Percentiles rank a stretch among this genome's conserved stretches.
Conservation (phyloP, 345 rosid genomes). For the Excoecaria agallocha region DNA sequence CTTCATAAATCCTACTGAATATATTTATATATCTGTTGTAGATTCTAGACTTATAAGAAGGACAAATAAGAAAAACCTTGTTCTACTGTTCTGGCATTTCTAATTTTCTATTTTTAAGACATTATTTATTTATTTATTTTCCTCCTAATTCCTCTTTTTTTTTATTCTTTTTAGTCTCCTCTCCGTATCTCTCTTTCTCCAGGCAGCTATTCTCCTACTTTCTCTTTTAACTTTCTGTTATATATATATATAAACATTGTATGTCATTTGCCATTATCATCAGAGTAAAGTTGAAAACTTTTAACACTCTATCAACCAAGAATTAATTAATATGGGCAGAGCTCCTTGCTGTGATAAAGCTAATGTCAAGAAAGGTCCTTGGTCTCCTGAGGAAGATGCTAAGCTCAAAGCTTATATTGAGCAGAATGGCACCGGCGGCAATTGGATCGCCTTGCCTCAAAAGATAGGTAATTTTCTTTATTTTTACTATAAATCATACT, state of each 20-base stretch:
- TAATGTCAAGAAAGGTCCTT: conserved; percentile 32
- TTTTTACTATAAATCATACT: background rate
- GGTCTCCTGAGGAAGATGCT: conserved; percentile 37
- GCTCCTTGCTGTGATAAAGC: conserved; percentile 37
- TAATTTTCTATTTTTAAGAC: conserved; percentile 37
- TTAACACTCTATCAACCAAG: background rate
- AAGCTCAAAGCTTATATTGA: conserved; percentile 70
- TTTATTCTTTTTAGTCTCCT: conserved; percentile 33
- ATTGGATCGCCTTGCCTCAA: conserved; percentile 60
- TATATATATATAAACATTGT: conserved; percentile 28
- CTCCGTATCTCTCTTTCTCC: conserved; percentile 55
- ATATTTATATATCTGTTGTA: conserved; percentile 11
- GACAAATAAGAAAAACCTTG: conserved; percentile 45
- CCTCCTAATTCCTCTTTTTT: conserved; percentile 24
- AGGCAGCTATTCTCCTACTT: conserved; percentile 41
- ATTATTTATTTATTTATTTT: conserved; percentile 20
- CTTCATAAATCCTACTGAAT: background rate
- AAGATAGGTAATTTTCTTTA: conserved; percentile 48
- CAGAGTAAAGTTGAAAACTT: conserved; percentile 13
- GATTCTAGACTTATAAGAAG: conserved; percentile 22
- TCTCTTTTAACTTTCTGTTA: conserved; percentile 17
- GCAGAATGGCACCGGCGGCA: conserved; percentile 53
- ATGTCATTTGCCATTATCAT: background rate
- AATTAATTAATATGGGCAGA: conserved; percentile 22
- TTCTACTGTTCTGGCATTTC: conserved; percentile 47